Conservation (phyloP, 1,139 yeast species). For the Barnettozyma hawaiiensis region DNA sequence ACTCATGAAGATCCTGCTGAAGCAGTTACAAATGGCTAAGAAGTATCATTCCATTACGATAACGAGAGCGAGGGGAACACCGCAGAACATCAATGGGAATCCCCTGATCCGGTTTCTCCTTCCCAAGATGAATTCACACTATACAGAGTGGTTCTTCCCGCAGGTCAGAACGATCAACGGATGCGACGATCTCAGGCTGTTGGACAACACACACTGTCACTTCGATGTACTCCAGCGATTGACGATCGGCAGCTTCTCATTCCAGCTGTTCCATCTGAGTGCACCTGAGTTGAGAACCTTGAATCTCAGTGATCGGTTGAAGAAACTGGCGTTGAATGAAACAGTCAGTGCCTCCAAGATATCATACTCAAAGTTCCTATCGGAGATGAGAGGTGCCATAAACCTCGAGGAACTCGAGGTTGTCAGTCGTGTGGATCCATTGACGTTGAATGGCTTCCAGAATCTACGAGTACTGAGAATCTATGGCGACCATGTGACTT, state of each 20-base stretch:
- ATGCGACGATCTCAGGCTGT: conserved; percentile 17
- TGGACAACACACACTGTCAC: conserved; percentile 20
- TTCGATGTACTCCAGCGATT: conserved; percentile 13
- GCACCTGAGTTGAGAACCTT: conserved; percentile 16
- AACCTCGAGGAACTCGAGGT: conserved; percentile 13
- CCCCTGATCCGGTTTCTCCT: conserved; percentile 13
- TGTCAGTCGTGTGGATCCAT: conserved; percentile 13
- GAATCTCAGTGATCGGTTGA: conserved; percentile 15
- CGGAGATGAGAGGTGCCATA: conserved; percentile 10
- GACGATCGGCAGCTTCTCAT: conserved; percentile 19
- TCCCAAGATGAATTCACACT: conserved; percentile 17
- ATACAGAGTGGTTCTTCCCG: conserved; percentile 19
- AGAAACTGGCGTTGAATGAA: conserved; percentile 15
- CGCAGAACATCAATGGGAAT: conserved; percentile 8
- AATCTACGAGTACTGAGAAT: conserved; percentile 13
- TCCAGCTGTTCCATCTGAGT: conserved; percentile 17
- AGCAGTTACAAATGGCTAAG: conserved; percentile 8
- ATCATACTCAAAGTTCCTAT: conserved; percentile 14
- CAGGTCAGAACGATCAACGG: conserved; percentile 11
- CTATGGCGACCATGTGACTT: conserved; percentile 16
- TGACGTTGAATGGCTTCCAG: conserved; percentile 9
- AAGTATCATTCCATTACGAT: conserved; percentile 15
- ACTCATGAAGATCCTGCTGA: conserved; percentile 15
- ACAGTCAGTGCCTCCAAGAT: conserved; percentile 13
- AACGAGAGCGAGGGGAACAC: background rate